Conservation (phyloP, 1,284 basidiomycete genomes). For the Malassezia globosa region DNA sequence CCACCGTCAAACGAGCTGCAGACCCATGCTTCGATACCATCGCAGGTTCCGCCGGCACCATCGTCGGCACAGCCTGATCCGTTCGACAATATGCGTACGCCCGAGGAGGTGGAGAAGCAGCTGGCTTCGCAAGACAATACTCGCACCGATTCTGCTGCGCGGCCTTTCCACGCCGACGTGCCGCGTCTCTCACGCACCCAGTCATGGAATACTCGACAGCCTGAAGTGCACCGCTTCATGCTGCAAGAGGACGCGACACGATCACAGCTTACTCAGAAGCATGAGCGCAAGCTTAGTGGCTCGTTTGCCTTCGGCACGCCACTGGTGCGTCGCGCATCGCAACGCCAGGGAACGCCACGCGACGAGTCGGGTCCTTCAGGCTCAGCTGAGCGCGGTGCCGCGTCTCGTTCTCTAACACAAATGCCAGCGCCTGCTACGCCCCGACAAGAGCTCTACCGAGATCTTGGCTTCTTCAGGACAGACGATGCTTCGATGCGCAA, state of each 20-base stretch:
- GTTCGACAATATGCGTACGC: background rate
- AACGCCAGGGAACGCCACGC: background rate
- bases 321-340: background rate
- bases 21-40: background rate
- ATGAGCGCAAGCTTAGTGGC: constrained; percentile 12
- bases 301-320: background rate
- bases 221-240: constrained; percentile 9
- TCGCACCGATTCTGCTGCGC: background rate
- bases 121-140: background rate
- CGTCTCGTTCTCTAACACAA: background rate
- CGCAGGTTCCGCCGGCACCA: background rate
- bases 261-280: constrained; percentile 3
- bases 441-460: too few relatives aligned
- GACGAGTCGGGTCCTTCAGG: too few relatives aligned
- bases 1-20: background rate
- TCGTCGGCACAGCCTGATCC: background rate
- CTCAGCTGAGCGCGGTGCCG: background rate
- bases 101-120: background rate
- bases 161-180: background rate
- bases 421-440: too few relatives aligned
- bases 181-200: constrained; percentile 8
- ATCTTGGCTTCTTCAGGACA: too few relatives aligned
- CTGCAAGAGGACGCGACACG: constrained; percentile 13
- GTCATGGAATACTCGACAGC: constrained; percentile 1
- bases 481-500: too few relatives aligned